Base-by-base conservation (phyloP, 805 yeast species). In the Myxozyma nipponensis region DNA sequence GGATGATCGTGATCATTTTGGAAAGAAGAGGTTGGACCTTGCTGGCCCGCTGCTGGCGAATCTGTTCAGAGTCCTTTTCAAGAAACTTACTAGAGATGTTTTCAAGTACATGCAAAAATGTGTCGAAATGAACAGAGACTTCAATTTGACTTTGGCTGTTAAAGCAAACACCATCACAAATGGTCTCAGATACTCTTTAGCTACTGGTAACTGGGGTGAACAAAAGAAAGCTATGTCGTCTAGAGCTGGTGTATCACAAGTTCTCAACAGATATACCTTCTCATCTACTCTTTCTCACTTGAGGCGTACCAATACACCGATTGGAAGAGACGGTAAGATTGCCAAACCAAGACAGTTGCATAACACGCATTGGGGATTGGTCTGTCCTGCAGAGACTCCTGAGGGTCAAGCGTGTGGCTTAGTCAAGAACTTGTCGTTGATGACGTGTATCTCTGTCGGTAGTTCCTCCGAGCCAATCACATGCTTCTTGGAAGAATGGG, bases 191-290 rank as follows among this genome's bases (percentile, higher is more conserved):
- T 93, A 93, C 72, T 93, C 98, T 36, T 77, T 93, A 65, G 99
- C 99, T 47, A 93, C 99, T 15, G 99, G 99, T 77, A 93, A 93
- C 74, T 93, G 99, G 99, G 98, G 99, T 75, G 99, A 93, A 72
- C 99, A 93, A 70, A 91, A 90, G 83, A 93, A 93, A 70, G 97
- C 98, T 13, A 93, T 93, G 98, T 83, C 93, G 55, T 83, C 97
- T 18, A 84, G 96, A 70, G 99, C 98, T 4, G 99, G 99, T 79
- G 99, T 95, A 42, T 91, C 98, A 24, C 98, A 93, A 76, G 98
- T 93, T 60, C 78, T 93, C 71, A 93, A 93, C 70, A 82, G 99
- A 74, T 93, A 93, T 72, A 93, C 99, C 4, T 93, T 93, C 70
- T 88, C 98, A 1, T 93, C 98, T n/a, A 93, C 99, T 1, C 76